Base-by-base conservation (phyloP, 176 grass and related monocot genomes). In the Echinochloa phyllopogon region DNA sequence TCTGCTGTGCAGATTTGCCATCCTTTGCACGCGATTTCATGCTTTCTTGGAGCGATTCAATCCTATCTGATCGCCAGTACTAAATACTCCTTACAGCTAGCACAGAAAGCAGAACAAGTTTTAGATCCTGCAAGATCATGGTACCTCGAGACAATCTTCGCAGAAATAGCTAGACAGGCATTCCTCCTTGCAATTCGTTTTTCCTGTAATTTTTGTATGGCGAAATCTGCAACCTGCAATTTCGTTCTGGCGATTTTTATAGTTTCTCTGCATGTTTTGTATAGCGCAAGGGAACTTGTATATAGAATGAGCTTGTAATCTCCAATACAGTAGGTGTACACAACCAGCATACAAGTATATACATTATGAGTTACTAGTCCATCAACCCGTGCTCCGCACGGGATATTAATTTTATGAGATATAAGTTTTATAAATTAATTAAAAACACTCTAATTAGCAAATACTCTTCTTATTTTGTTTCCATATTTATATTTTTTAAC, bases 1-100 rank as follows among this genome's bases (percentile, higher is more conserved):
- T 56, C 2, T 10, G 67, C 4, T 61, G 48, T 89, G 87, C 91
- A 98, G 96, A 98, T 77, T 88, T 98, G 37, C 96, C 96, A 27
- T 88, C 89, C 2, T 86, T 91, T 6, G 90, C 93, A 7, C 87
- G 87, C 3, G 96, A 98, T 77, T 94, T 98, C 42, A 94, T 98
- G 87, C 96, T 98, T 83, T 88, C 87, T 20, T 98, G 96, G 96
- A 95, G 83, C 4, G 96, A 98, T 9, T 94, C 91, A 6, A 24
- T 98, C 69, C 89, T 98, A 13, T 98, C 96, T 11, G 93, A 98
- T 76, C 91, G 96, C 53, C 64, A 58, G 83, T 86, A 92, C 61
- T 57, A 57, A 33, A 58, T 58, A 58, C 55, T 23, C 49, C 48
- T 58, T 49, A 83, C 39, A 21, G 27, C 15, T 89, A 69, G 76